These are phyloP conservation scores for Nitzschia sp. DNA, from an alignment of 108 stramenopile genomes.

Conservation along the genomic window DNA sequence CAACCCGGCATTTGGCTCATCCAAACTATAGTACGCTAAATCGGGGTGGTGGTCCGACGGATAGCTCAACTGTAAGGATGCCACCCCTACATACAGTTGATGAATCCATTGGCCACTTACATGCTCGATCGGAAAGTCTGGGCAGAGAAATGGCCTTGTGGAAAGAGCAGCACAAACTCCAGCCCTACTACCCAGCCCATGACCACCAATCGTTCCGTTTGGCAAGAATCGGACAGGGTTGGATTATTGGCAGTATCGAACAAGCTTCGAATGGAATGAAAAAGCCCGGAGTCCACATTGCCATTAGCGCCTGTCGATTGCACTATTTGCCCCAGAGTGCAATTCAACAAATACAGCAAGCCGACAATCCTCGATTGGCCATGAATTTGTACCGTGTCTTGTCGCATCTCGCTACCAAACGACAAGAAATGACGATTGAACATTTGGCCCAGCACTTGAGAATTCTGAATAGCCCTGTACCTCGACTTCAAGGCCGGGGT, in stretches of 20 bases:
- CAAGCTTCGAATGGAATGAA: slow-evolving; percentile 27
- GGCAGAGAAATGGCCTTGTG: background rate
- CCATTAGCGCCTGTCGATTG: slow-evolving; percentile 56
- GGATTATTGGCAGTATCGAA: slow-evolving; percentile 52
- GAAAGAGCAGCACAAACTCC: background rate
- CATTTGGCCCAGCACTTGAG: slow-evolving; percentile 42
- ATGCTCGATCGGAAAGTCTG: background rate
- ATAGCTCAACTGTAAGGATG: background rate
- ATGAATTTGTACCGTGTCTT: slow-evolving; percentile 67
- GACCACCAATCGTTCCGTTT: slow-evolving; percentile 58
- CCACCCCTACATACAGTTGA: background rate
- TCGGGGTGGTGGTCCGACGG: background rate
- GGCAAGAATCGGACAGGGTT: slow-evolving; percentile 72
- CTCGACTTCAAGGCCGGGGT: slow-evolving; percentile 2
- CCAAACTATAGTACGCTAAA: background rate
- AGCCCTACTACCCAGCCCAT: background rate
- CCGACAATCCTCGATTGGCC: slow-evolving; percentile 46
- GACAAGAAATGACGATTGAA: slow-evolving; percentile 76
- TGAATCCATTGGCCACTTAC: background rate
- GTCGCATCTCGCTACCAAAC: slow-evolving; percentile 54
- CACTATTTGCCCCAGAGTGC: slow-evolving; percentile 57
- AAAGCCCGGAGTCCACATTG: slow-evolving; percentile 28
- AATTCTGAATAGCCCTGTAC: slow-evolving; percentile 2
- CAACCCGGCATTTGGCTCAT: background rate
- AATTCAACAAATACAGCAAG: slow-evolving; percentile 53